These are phyloP conservation scores for Centrapalus pauciflorus DNA, from an alignment of 129 eudicot species.

Conservation along the genomic window DNA sequence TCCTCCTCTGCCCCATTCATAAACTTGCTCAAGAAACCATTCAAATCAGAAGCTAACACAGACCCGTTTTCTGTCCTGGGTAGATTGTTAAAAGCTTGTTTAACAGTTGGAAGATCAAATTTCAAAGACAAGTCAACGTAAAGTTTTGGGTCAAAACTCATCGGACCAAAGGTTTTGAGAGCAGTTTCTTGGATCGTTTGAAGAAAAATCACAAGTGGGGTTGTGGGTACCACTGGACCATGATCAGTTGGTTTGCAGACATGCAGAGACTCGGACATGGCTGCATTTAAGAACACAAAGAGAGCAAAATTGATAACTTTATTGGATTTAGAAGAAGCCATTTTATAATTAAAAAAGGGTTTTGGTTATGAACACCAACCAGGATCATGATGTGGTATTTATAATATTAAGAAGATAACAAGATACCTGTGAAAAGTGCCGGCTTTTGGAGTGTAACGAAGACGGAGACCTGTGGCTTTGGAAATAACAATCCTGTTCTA, in stretches of 20 bases:
- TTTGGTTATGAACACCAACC: conserved; percentile 5
- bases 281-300: conserved; percentile 19
- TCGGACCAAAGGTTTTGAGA: conserved; percentile 48
- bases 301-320: not conserved
- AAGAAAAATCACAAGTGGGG: conserved; percentile 67
- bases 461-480: too few species aligned
- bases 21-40: conserved; percentile 39
- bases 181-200: conserved; percentile 62
- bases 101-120: conserved; percentile 41
- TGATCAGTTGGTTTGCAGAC: conserved; percentile 28
- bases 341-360: conserved; percentile 5
- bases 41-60: conserved; percentile 36
- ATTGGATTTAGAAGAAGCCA: not conserved
- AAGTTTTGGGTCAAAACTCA: conserved; percentile 64
- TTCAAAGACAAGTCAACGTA: conserved; percentile 73
- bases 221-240: conserved; percentile 63
- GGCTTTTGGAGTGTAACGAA: conserved; percentile 25
- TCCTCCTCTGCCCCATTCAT: conserved; percentile 51
- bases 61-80: conserved; percentile 42
- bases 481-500: too few species aligned
- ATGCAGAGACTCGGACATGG: conserved; percentile 15
- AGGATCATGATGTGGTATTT: not conserved
- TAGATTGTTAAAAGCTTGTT: conserved; percentile 46
- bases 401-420: not conserved
- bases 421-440: conserved; percentile 17